These are phyloP conservation scores for Suillus fuscotomentosus DNA, from an alignment of 768 basidiomycete genomes.

Conservation along the genomic window DNA sequence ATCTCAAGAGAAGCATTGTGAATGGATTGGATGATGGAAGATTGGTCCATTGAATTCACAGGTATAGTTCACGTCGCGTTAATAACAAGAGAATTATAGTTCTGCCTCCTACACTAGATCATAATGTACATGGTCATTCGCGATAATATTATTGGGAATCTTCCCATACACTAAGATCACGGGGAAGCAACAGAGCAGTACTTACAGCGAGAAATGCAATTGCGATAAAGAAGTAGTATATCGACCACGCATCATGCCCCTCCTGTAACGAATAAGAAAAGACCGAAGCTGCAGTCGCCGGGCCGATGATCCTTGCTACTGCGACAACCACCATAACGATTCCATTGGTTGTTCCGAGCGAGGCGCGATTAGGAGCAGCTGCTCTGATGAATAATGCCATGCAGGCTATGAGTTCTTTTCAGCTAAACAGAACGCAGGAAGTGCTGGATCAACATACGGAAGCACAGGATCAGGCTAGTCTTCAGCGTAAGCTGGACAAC, in stretches of 20 bases:
- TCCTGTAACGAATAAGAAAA: background rate
- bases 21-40: too few relatives aligned
- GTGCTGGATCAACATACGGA: background rate
- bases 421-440: background rate
- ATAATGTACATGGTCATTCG: background rate
- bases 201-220: background rate
- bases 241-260: background rate
- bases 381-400: background rate
- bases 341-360: background rate
- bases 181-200: background rate
- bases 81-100: too few relatives aligned
- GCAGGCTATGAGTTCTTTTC: background rate
- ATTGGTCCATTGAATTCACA: too few relatives aligned
- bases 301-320: background rate
- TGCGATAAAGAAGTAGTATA: background rate
- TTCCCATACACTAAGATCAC: background rate
- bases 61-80: too few relatives aligned
- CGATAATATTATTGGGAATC: background rate
- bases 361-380: background rate
- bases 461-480: background rate
- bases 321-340: background rate
- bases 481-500: constrained; percentile 42
- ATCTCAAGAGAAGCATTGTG: too few relatives aligned
- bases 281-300: background rate
- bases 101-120: too few relatives aligned